These are phyloP conservation scores for Penicillium angulare DNA, from an alignment of 495 filamentous ascomycete species.

Conservation along the genomic window DNA sequence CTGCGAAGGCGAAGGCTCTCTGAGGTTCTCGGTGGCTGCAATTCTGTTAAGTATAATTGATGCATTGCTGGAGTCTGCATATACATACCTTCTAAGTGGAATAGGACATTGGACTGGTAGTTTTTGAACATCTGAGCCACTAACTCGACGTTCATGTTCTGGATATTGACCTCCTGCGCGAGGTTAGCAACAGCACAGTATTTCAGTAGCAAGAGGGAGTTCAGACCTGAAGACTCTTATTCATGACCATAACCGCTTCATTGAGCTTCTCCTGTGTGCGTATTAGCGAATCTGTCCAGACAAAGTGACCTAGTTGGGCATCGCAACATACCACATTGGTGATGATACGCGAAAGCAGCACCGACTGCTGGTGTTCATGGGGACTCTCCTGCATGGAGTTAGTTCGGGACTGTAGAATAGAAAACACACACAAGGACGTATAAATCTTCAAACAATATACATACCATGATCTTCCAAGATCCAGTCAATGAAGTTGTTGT, in stretches of 20 bases:
- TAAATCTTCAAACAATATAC: not conserved
- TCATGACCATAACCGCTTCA: constrained; percentile 87
- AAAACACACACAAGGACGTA: not conserved
- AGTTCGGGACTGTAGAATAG: not conserved
- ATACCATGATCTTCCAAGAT: not conserved
- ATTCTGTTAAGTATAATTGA: not conserved
- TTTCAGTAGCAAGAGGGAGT: not conserved
- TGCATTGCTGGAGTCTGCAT: not conserved
- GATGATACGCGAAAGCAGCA: constrained; percentile 92
- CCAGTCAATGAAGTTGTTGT: not conserved
- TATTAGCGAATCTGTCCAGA: not conserved
- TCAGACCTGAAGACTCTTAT: constrained; percentile 80
- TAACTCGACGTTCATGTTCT: constrained; percentile 97
- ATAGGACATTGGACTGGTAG: constrained; percentile 96
- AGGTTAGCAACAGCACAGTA: not conserved
- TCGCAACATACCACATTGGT: constrained; percentile 77
- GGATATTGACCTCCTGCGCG: constrained; percentile 86
- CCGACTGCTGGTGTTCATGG: constrained; percentile 94
- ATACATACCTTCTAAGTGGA: constrained; percentile 86
- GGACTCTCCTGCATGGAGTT: constrained; percentile 74
- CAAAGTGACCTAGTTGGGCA: not conserved
- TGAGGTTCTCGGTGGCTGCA: constrained; percentile 78
- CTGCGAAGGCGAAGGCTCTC: constrained; percentile 65
- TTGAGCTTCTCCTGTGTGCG: constrained; percentile 87
- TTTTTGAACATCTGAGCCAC: constrained; percentile 99